Conservation (phyloP, 495 filamentous ascomycete genomes). For the Aspergillus heteromorphus region DNA sequence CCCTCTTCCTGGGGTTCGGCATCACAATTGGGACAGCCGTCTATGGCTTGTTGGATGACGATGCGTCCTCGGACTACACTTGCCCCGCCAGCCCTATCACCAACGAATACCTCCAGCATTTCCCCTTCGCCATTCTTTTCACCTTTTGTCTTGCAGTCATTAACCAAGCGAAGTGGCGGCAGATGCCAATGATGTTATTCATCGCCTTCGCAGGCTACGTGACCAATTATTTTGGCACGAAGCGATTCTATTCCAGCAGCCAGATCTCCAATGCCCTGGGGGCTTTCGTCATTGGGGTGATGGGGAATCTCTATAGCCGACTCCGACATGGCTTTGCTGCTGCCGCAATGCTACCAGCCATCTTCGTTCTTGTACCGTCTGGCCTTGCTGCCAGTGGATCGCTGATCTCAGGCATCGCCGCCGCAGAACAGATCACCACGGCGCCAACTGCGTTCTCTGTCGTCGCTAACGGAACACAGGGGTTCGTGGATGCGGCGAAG, state of each 20-base stretch:
- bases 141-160: slow-evolving; percentile 76
- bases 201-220: slow-evolving; percentile 82
- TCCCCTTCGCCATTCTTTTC: slow-evolving; percentile 75
- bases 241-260: slow-evolving; percentile 66
- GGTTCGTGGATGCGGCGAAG: slow-evolving; percentile 40
- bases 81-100: slow-evolving; percentile 54
- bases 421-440: slow-evolving; percentile 70
- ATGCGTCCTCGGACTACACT: slow-evolving; percentile 67
- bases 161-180: slow-evolving; percentile 87
- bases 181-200: slow-evolving; percentile 77
- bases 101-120: slow-evolving; percentile 45
- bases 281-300: slow-evolving; percentile 77
- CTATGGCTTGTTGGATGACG: slow-evolving; percentile 73
- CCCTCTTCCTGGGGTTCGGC: slow-evolving; percentile 91
- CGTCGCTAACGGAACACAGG: slow-evolving; percentile 45
- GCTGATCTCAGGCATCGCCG: slow-evolving; percentile 76
- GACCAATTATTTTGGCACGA: slow-evolving; percentile 75
- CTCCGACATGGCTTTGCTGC: slow-evolving; percentile 81
- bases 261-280: slow-evolving; percentile 78
- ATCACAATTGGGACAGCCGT: slow-evolving; percentile 91
- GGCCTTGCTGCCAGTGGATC: slow-evolving; percentile 82
- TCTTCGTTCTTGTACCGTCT: slow-evolving; percentile 91
- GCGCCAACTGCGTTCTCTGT: slow-evolving; percentile 42
- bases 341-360: slow-evolving; percentile 82
- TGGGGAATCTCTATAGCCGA: slow-evolving; percentile 84